Evolutionary conservation across 1,284 basidiomycete species (phyloP), one percentile per base, ranked within the genome.

Genomic region (Ganoderma lingzhi): DNA sequence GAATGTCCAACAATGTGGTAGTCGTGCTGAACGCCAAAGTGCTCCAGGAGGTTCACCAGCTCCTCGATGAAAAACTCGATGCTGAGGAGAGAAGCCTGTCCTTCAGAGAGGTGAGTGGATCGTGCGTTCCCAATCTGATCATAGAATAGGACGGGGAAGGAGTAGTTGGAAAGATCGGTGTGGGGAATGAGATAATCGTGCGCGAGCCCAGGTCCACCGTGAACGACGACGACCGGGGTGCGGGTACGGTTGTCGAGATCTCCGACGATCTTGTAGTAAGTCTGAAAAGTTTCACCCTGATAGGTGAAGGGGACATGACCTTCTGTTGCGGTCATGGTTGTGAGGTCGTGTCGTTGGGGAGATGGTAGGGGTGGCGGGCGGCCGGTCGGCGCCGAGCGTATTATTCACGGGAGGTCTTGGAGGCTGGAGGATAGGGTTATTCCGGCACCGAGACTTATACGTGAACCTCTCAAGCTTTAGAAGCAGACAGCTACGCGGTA

Each of bases 61-160:
- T 81, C 79, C 69, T 74, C 74, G 44, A 79, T 60, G 75, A 80
- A 81, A 62, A 81, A 75, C 28, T 77, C 73, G 61, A 76, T 68
- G 0, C 74, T 77, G 78, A 78, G 81, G 72, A 81, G 80, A 41
- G 63, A 41, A 9, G 59, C 62, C 10, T 71, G 72, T 68, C 79
- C 77, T 63, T 78, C 74, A 1, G 45, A 71, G 32, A 81, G 72
- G 71, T 79, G 80, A 6, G 78, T 81, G n/a, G 79, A 80, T 23
- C 68, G 71, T 12, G 75, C 79, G 63, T 67, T 74, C 39, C 80
- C 78, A 45, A 82, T 58, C 65, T 82, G 80, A 66, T 82, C 80
- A 73, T 82, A 82, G 58, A 80, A 67, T 59, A 82, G 71, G 56
- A 81, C 73, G 74, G 78, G 59, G 74, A 81, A 80, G 5, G 69